Conservation (phyloP, 2,329 filamentous ascomycete species). For the Alternaria metachromatica region DNA sequence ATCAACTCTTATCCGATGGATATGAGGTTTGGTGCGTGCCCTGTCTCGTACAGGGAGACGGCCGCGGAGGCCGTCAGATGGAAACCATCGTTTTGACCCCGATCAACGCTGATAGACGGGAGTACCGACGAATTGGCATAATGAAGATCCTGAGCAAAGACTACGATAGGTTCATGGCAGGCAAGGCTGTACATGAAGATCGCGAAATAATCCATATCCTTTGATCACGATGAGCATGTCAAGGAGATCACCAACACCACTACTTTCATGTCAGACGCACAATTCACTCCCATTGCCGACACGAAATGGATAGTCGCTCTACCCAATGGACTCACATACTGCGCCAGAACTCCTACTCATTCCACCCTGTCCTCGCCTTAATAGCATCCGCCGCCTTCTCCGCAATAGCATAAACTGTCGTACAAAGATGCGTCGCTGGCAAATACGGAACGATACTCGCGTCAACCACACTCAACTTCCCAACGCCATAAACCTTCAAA, state of each 20-base stretch:
- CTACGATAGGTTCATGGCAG: too few species aligned
- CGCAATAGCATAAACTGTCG: conserved; percentile 32
- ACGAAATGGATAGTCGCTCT: too few species aligned
- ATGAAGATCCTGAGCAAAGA: too few species aligned
- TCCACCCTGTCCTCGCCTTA: conserved; percentile 19
- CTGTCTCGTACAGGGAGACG: background rate
- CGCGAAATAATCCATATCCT: background rate
- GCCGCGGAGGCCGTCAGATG: fast-evolving
- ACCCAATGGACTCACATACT: too few species aligned
- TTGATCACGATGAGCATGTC: background rate
- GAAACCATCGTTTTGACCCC: background rate
- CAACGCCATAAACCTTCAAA: conserved; percentile 28
- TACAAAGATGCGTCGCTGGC: conserved; percentile 17
- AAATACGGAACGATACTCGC: background rate
- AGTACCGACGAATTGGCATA: background rate
- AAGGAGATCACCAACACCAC: background rate
- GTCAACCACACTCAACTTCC: conserved; percentile 11
- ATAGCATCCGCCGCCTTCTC: conserved; percentile 25
- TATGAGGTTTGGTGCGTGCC: background rate
- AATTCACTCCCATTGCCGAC: too few species aligned
- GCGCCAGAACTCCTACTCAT: too few species aligned
- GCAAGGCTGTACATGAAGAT: background rate
- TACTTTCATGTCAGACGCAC: too few species aligned
- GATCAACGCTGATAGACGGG: too few species aligned
- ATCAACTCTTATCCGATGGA: background rate